A percentile compares a stretch with the other conserved stretches of the same genome.
These are phyloP conservation scores for Phytophthora cactorum DNA, from an alignment of 352 stramenopile species.

Conservation along the genomic window DNA sequence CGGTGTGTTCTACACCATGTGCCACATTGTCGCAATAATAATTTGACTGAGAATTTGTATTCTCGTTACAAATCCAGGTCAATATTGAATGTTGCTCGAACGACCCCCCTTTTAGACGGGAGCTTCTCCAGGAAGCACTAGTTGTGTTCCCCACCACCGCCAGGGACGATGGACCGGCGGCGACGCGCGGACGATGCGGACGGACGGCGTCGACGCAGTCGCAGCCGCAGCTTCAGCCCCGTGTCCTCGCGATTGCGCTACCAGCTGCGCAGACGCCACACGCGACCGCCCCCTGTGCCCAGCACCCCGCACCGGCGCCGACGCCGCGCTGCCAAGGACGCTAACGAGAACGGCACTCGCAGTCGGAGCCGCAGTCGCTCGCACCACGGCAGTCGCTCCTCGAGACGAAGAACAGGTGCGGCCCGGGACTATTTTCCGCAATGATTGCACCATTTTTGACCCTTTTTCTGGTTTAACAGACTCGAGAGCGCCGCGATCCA, in stretches of 20 bases:
- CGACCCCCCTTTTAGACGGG: constrained; percentile 24
- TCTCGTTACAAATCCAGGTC: neutral
- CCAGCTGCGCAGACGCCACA: constrained; percentile 25
- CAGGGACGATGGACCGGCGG: constrained; percentile 38
- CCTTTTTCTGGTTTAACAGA: constrained; percentile 24
- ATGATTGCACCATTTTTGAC: neutral
- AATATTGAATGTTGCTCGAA: constrained; percentile 11
- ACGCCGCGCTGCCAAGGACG: constrained; percentile 17
- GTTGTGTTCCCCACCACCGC: constrained; percentile 14
- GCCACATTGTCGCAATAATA: neutral
- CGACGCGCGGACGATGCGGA: constrained; percentile 20
- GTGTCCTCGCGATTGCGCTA: constrained; percentile 47
- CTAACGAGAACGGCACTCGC: constrained; percentile 18
- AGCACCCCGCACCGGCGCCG: constrained; percentile 24
- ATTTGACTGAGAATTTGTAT: neutral
- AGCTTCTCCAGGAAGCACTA: constrained; percentile 7
- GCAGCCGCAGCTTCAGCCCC: constrained; percentile 42
- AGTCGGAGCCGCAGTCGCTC: constrained; percentile 32
- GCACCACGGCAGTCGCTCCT: constrained; percentile 32
- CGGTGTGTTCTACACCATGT: neutral
- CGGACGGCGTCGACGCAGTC: constrained; percentile 30
- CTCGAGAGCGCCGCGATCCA: constrained; percentile 29
- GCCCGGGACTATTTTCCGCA: neutral
- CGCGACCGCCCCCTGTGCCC: constrained; percentile 21
- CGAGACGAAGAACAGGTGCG: constrained; percentile 35